Conservation (phyloP, 208 protist genomes). For the Spongospora subterranea region DNA sequence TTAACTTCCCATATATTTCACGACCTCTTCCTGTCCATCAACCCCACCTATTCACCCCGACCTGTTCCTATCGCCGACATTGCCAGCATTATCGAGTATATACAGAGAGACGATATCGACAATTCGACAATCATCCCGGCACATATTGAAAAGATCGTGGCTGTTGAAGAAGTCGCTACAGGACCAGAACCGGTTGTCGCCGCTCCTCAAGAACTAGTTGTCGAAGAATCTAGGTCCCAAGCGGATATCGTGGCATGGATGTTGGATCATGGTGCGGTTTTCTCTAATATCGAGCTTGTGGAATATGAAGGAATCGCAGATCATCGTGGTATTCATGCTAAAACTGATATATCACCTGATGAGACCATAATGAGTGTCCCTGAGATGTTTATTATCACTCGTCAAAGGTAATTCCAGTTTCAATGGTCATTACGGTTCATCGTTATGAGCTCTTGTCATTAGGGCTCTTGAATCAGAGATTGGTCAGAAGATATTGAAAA, state of each 20-base stretch:
- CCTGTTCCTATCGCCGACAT: no score
- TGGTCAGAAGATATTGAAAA: background rate
- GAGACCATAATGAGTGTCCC: background rate
- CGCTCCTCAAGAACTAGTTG: no score
- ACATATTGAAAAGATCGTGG: no score
- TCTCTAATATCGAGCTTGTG: background rate
- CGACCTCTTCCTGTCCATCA: no score
- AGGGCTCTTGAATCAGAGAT: constrained; percentile 2
- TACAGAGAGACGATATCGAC: no score
- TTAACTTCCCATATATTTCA: no score
- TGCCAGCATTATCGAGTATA: no score
- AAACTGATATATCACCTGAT: background rate
- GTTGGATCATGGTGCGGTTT: background rate
- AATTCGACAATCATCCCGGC: no score
- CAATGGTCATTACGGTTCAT: background rate
- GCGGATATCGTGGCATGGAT: constrained; percentile 46
- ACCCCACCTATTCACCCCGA: no score
- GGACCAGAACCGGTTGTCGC: no score
- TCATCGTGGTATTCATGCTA: constrained; percentile 18
- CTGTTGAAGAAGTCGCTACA: no score
- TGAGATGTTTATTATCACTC: constrained; percentile 11
- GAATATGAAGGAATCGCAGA: background rate
- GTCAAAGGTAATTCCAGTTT: background rate
- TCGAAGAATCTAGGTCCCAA: no score
- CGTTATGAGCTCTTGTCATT: background rate